A percentile compares a stretch with the other conserved stretches of the same genome.
Conservation (phyloP, 352 stramenopile genomes). For the Phytophthora crassamura region DNA sequence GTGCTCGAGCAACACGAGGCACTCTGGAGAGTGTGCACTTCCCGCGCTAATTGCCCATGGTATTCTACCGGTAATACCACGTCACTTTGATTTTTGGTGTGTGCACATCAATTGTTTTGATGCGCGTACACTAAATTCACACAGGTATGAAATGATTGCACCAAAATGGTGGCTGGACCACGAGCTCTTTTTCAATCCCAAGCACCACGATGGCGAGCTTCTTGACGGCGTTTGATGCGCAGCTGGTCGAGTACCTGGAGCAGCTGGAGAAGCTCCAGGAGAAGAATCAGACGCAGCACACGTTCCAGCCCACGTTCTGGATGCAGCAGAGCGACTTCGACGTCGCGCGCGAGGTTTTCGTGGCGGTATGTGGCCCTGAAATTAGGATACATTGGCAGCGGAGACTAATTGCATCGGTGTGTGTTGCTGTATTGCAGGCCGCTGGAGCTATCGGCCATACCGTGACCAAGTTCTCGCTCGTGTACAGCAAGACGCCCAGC, state of each 20-base stretch:
- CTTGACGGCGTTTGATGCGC: conserved; percentile 64
- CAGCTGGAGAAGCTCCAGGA: conserved; percentile 72
- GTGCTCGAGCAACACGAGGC: no score
- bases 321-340: conserved; percentile 78
- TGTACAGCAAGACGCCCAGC: conserved; percentile 81
- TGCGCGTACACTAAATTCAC: not conserved
- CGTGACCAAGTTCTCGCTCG: conserved; percentile 90
- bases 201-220: conserved; percentile 56
- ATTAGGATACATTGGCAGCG: conserved; percentile 1
- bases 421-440: conserved; percentile 45
- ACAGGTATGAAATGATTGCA: no score
- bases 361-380: conserved; percentile 61
- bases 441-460: conserved; percentile 73
- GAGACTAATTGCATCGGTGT: conserved; percentile 8
- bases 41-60: not conserved
- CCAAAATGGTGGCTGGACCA: conserved; percentile 8
- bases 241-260: conserved; percentile 53
- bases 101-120: conserved; percentile 9
- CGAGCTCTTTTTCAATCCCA: conserved; percentile 8
- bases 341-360: conserved; percentile 80
- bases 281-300: conserved; percentile 55
- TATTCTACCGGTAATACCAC: no score
- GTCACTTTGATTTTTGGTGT: conserved; percentile 3
- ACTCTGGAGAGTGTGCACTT: not conserved
- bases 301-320: conserved; percentile 84